Conservation (phyloP, 306 rosid genomes). For the Castanea crenata region DNA sequence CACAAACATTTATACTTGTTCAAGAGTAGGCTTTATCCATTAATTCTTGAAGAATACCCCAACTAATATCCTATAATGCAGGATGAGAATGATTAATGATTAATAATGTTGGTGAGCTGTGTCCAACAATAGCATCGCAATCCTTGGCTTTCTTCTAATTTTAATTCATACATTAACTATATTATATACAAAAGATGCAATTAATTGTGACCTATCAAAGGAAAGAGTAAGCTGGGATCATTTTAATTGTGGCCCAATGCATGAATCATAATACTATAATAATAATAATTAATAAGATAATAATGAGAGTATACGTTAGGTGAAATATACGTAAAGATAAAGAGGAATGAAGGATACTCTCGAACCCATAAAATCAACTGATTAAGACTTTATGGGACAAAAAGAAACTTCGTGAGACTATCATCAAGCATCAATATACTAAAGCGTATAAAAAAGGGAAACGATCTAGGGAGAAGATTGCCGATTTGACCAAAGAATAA, state of each 20-base stretch:
- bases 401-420: constrained; percentile 1
- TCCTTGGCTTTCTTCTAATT: too few species aligned
- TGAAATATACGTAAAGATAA: background rate
- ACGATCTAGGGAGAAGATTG: background rate
- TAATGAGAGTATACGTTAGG: background rate
- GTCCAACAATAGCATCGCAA: too few species aligned
- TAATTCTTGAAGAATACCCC: too few species aligned
- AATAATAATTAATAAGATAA: too few species aligned
- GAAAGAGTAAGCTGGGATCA: background rate
- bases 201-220: background rate
- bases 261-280: constrained; percentile 3
- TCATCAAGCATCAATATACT: background rate
- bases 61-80: too few species aligned
- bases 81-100: too few species aligned
- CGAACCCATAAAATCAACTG: background rate
- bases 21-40: too few species aligned
- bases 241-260: background rate
- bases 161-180: too few species aligned
- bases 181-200: too few species aligned
- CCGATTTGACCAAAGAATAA: background rate
- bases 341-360: background rate
- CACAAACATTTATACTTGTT: too few species aligned
- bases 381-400: constrained; percentile 24
- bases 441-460: background rate
- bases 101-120: too few species aligned